Conservation (phyloP, 2,329 filamentous ascomycete genomes). For the Clonostachys chloroleuca region DNA sequence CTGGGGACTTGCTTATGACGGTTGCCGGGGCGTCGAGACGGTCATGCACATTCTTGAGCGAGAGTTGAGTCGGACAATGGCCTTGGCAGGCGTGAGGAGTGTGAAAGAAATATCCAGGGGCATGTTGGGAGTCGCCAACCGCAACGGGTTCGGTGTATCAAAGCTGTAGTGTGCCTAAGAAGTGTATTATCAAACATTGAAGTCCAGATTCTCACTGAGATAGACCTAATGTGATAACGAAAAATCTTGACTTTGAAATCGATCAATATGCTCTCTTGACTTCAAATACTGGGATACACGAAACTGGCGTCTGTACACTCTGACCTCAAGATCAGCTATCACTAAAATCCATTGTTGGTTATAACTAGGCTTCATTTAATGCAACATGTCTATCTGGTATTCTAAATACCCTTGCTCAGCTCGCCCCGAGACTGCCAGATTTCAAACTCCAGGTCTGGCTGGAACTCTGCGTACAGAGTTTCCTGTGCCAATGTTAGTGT, state of each 20-base stretch:
- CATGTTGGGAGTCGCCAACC: constrained; percentile 2
- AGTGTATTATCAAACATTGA: too few relatives aligned
- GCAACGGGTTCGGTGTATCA: constrained; percentile 6
- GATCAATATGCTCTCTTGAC: too few relatives aligned
- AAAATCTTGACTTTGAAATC: too few relatives aligned
- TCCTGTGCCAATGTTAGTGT: constrained; percentile 10
- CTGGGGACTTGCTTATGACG: constrained; percentile 10
- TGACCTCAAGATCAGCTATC: too few relatives aligned
- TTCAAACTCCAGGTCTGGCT: constrained; percentile 25
- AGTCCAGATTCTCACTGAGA: too few relatives aligned
- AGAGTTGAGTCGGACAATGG: constrained; percentile 7
- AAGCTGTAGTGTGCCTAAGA: constrained; percentile 1
- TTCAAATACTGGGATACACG: too few relatives aligned
- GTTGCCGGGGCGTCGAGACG: constrained; percentile 5
- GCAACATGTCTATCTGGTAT: neutral
- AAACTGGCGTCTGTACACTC: too few relatives aligned
- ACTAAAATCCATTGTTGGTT: too few relatives aligned
- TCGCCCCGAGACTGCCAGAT: constrained; percentile 20
- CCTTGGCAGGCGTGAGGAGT: constrained; percentile 3
- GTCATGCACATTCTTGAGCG: constrained; percentile 7
- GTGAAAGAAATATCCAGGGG: constrained; percentile 2
- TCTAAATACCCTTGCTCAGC: constrained; percentile 2
- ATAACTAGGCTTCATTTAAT: too few relatives aligned
- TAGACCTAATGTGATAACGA: too few relatives aligned
- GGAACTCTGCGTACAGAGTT: constrained; percentile 24